Conservation (phyloP, 495 filamentous ascomycete species). For the Trichoderma gamsii region DNA sequence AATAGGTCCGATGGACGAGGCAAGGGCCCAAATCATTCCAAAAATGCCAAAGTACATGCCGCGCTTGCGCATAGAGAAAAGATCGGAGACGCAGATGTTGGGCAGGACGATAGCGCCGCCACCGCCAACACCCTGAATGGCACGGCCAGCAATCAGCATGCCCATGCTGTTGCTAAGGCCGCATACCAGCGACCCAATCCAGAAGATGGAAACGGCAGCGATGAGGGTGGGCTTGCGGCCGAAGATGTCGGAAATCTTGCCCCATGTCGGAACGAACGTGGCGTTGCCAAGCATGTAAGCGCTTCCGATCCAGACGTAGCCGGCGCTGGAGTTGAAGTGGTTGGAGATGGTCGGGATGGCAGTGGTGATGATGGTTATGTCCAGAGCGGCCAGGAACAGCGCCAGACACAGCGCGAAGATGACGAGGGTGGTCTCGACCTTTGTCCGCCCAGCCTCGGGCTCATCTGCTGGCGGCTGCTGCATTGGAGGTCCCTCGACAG, state of each 20-base stretch:
- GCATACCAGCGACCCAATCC: slow-evolving; percentile 57
- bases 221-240: slow-evolving; percentile 70
- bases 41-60: slow-evolving; percentile 32
- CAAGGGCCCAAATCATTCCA: slow-evolving; percentile 61
- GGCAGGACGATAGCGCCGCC: slow-evolving; percentile 68
- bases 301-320: slow-evolving; percentile 62
- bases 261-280: slow-evolving; percentile 39
- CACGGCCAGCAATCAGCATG: slow-evolving; percentile 66
- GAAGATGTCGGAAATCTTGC: slow-evolving; percentile 60
- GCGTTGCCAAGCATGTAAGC: slow-evolving; percentile 50
- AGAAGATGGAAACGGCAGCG: slow-evolving; percentile 58
- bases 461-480: slow-evolving; percentile 2
- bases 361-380: slow-evolving; percentile 58
- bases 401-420: slow-evolving; percentile 21
- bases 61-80: slow-evolving; percentile 37
- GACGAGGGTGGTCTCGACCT: slow-evolving; percentile 15
- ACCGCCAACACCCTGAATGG: slow-evolving; percentile 70
- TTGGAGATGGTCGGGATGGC: slow-evolving; percentile 53
- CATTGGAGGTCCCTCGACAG: not conserved
- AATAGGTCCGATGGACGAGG: slow-evolving; percentile 60
- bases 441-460: slow-evolving; percentile 15
- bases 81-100: slow-evolving; percentile 68
- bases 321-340: slow-evolving; percentile 52
- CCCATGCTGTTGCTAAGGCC: slow-evolving; percentile 57
- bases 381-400: slow-evolving; percentile 54